A percentile compares a stretch with the other conserved stretches of the same genome.
Evolutionary conservation across 2,329 filamentous ascomycete species (phyloP).

Genomic region (Fusarium sp.): DNA sequence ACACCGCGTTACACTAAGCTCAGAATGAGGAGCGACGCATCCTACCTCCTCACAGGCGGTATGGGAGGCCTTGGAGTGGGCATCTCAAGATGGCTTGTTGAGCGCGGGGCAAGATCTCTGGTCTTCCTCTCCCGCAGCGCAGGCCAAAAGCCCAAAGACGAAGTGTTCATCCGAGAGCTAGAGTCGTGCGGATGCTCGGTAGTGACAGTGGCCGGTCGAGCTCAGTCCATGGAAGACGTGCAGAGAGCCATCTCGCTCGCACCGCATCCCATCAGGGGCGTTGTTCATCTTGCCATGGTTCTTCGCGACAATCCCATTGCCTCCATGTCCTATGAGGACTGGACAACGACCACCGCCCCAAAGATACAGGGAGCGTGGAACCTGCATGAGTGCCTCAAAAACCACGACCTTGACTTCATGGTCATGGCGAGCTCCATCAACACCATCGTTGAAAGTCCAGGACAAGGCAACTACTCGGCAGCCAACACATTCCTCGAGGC

Average conservation of each 20-base stretch:
- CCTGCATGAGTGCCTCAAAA: background rate
- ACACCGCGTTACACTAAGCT: background rate
- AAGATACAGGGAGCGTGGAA: conserved; percentile 6
- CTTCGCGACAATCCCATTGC: background rate
- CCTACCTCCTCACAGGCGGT: background rate
- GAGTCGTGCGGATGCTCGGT: background rate
- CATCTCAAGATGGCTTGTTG: background rate
- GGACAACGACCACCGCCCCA: background rate
- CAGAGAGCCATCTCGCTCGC: background rate
- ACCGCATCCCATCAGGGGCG: background rate
- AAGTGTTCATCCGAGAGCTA: background rate
- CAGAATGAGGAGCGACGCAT: background rate
- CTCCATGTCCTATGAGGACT: background rate
- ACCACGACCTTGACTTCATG: background rate
- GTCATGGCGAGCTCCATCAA: conserved; percentile 1
- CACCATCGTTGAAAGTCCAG: background rate
- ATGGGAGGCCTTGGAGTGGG: background rate
- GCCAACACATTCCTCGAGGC: conserved; percentile 4
- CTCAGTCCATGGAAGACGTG: background rate
- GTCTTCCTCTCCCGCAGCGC: background rate
- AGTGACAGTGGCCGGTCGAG: background rate
- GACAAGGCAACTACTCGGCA: conserved; percentile 4
- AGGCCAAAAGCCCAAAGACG: background rate
- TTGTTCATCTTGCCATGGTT: conserved; percentile 2
- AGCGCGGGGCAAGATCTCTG: background rate